A percentile compares a stretch with the other conserved stretches of the same genome.
phyloP scores from a whole-genome alignment of 2,329 filamentous ascomycete genomes.

The Neonectria ditissima region DNA sequence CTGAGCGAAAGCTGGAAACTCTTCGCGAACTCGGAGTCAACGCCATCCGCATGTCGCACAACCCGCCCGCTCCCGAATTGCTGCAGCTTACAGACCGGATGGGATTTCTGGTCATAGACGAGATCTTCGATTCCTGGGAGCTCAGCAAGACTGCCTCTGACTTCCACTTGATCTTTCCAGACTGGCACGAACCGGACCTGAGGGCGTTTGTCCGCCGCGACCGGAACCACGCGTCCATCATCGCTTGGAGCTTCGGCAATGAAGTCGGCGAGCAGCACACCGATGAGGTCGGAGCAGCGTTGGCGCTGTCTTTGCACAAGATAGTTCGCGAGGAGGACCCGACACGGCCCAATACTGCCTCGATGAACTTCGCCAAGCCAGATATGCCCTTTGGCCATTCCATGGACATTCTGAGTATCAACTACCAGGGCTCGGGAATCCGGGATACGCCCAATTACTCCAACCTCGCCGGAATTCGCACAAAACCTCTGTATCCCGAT shows the following conservation, averaged over 20 bases:
- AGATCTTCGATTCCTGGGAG: conserved; percentile 67
- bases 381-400: conserved; percentile 50
- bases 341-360: conserved; percentile 58
- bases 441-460: conserved; percentile 47
- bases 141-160: conserved; percentile 59
- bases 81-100: conserved; percentile 62
- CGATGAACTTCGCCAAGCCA: conserved; percentile 60
- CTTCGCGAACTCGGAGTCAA: conserved; percentile 63
- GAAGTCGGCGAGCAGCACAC: conserved; percentile 62
- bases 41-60: conserved; percentile 64
- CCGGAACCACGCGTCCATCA: conserved; percentile 65
- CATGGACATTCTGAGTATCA: conserved; percentile 63
- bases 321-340: conserved; percentile 61
- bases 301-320: conserved; percentile 52
- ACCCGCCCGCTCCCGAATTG: conserved; percentile 63
- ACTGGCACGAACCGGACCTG: conserved; percentile 66
- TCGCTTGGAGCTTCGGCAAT: conserved; percentile 66
- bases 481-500: conserved; percentile 49
- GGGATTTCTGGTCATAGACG: conserved; percentile 64
- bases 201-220: conserved; percentile 65
- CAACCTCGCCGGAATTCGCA: conserved; percentile 46
- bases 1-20: conserved; percentile 61
- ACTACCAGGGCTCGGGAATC: conserved; percentile 67
- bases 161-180: conserved; percentile 62
- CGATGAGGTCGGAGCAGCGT: conserved; percentile 45